Conservation (phyloP, 2,329 filamentous ascomycete species). For the Ilyonectria sp. region DNA sequence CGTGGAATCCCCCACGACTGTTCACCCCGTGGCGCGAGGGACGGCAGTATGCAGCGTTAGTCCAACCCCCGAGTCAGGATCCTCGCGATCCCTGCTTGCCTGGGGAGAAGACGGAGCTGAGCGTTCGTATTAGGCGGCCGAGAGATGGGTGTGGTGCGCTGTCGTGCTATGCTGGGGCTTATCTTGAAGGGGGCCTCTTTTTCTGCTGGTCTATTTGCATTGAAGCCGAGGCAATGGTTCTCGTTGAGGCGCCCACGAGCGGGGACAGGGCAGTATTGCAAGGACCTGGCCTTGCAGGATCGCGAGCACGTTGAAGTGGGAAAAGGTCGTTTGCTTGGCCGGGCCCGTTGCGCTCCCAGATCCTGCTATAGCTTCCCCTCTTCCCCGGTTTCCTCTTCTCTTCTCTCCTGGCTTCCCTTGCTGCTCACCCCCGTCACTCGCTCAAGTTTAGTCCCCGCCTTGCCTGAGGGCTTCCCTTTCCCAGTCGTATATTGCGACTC, state of each 20-base stretch:
- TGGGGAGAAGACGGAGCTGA: not conserved
- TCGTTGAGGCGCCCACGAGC: slow-evolving; percentile 39
- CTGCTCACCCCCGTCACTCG: slow-evolving; percentile 34
- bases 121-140: slow-evolving; percentile 39
- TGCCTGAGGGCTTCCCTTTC: slow-evolving; percentile 12
- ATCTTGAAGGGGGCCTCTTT: slow-evolving; percentile 1
- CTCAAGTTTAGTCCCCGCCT: slow-evolving; percentile 24
- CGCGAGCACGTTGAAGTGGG: not conserved
- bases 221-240: slow-evolving; percentile 24
- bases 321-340: not conserved
- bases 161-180: slow-evolving; percentile 40
- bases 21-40: slow-evolving; percentile 26
- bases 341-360: not conserved
- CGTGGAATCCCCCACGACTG: not conserved
- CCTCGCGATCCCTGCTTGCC: slow-evolving; percentile 5
- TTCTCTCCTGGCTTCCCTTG: slow-evolving; percentile 8
- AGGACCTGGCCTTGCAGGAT: slow-evolving; percentile 31
- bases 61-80: slow-evolving; percentile 1
- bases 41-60: slow-evolving; percentile 31
- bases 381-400: slow-evolving; percentile 30
- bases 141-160: slow-evolving; percentile 38
- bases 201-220: slow-evolving; percentile 1
- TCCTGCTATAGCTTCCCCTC: slow-evolving; percentile 47
- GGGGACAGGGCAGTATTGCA: slow-evolving; percentile 15
- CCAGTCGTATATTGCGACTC: slow-evolving; percentile 25